Evolutionary conservation across 257 asterid genomes (phyloP), one percentile per base, ranked within the genome.

Genomic region (Craterostigma plantagineum): DNA sequence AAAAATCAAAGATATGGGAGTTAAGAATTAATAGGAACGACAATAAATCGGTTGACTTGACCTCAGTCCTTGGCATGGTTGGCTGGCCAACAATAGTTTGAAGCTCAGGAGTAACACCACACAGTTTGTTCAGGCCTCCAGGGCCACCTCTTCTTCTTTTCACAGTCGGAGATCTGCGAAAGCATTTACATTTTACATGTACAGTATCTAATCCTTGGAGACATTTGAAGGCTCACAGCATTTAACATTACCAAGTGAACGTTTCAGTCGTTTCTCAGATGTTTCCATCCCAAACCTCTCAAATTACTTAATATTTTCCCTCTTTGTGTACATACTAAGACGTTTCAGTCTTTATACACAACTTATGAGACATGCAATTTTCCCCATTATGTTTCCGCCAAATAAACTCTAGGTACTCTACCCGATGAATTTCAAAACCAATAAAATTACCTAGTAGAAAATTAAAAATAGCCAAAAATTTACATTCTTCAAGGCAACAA

Each of bases 31-130:
- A 58, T 14, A 33, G 36, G 7, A 41, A 8, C 45, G 8, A 35
- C 48, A 33, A 16, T 65, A 61, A n/a, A 52, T 50, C 37, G 33
- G 34, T 37, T 79, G 33, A 7, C 34, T 12, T 12, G 45, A 86
- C 97, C 94, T 86, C 97, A 40, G 97, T 81, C 69, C 97, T 73
- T 38, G 97, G 94, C 77, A 86, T 15, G 44, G 87, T 64, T 33
- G 94, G 76, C 51, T 81, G 94, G 27, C 97, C 97, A 46, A 86
- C 94, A 60, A 86, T 75, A 16, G 76, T 56, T 73, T 86, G 92
- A 52, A 86, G 93, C 64, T 67, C 78, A 9, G 94, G 97, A 52
- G 94, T 67, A 60, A 86, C 97, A 55, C 94, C 87, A 18, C 97
- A 86, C 18, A 76, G 68, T 68, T 86, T 86, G 76, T 78, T 86